phyloP scores from a whole-genome alignment of 495 filamentous ascomycete species.

The Pseudevernia furfuracea region DNA sequence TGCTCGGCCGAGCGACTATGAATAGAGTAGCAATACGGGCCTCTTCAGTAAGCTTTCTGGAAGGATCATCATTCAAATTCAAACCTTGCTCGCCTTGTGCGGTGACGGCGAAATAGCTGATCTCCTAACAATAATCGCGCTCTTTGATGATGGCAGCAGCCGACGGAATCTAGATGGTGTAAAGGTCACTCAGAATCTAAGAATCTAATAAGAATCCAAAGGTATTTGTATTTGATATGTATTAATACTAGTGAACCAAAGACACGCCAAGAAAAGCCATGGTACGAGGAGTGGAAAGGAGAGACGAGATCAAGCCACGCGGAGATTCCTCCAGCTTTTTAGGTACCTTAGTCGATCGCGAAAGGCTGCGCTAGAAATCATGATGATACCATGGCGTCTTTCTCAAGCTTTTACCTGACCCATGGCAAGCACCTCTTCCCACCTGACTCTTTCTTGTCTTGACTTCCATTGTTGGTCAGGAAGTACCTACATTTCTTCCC shows the following conservation, averaged over 20 bases:
- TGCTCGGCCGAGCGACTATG: constrained; percentile 1
- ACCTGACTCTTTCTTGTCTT: background rate
- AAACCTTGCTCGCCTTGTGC: background rate
- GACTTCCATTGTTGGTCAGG: background rate
- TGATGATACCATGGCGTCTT: background rate
- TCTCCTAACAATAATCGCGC: too few relatives aligned
- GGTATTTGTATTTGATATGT: too few relatives aligned
- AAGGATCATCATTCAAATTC: background rate
- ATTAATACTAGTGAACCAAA: too few relatives aligned
- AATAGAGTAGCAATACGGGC: background rate
- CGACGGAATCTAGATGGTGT: background rate
- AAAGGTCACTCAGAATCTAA: too few relatives aligned
- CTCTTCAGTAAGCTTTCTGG: background rate
- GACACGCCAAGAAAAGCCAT: background rate
- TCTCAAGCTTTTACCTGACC: background rate
- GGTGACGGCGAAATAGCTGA: too few relatives aligned
- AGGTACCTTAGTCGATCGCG: background rate
- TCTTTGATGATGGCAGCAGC: background rate
- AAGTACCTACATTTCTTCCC: too few relatives aligned
- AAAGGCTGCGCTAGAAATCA: constrained; percentile 1
- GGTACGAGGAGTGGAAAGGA: background rate
- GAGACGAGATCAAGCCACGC: background rate
- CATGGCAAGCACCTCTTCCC: background rate
- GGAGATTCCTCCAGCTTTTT: background rate
- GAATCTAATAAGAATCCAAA: too few relatives aligned